phyloP scores from a whole-genome alignment of 805 yeast species.

The Komagataella pseudopastoris region DNA sequence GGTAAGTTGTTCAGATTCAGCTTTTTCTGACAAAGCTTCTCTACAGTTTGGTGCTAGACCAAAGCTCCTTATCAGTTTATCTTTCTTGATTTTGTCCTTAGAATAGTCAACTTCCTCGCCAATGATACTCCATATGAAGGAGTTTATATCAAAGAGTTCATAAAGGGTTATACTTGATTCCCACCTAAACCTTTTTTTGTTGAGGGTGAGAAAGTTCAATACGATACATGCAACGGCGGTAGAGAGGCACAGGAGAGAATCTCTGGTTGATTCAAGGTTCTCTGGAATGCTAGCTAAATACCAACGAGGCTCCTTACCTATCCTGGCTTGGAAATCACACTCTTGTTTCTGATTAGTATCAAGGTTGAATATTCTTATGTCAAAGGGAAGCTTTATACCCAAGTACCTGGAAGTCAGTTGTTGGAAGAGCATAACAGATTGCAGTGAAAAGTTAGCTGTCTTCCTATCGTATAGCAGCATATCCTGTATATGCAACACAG shows the following conservation, averaged over 20 bases:
- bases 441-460: not conserved
- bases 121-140: not conserved
- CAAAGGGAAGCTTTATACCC: not conserved
- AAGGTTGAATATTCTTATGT: not conserved
- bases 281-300: not conserved
- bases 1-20: not conserved
- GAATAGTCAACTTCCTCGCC: not conserved
- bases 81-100: not conserved
- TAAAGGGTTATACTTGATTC: not conserved
- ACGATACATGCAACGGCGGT: not conserved
- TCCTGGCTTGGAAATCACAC: not conserved
- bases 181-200: not conserved
- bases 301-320: not conserved
- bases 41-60: not conserved
- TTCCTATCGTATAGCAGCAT: not conserved
- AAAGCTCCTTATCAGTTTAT: not conserved
- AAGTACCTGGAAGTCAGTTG: not conserved
- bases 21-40: not conserved
- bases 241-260: not conserved
- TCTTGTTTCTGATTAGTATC: not conserved
- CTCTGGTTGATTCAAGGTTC: not conserved
- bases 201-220: not conserved
- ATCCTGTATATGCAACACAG: not conserved
- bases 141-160: not conserved
- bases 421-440: not conserved